Evolutionary conservation across 1,284 basidiomycete species (phyloP), one percentile per base, ranked within the genome.

Genomic region (Trichosporon faecale): DNA sequence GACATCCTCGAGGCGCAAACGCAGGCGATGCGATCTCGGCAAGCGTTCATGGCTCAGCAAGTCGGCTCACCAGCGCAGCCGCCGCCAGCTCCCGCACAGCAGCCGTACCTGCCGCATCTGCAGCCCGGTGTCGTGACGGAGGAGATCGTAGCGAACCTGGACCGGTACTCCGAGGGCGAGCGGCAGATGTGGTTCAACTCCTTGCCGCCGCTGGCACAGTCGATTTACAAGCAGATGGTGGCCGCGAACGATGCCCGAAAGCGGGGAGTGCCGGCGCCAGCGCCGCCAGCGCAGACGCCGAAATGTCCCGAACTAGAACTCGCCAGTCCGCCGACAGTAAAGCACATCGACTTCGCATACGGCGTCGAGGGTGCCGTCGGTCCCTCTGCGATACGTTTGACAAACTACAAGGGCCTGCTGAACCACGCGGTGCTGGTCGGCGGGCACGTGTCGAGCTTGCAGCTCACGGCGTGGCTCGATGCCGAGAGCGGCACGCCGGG

Each of bases 91-190:
- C 68, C 27, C 2, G 44, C 21, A 0, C 40, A 60, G 44, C 68
- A 44, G 16, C 18, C 71, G 6, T 80, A 75, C 70, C 75, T 79
- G 12, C 78, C 79, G 2, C 76, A 79, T 21, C 71, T 83, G 18
- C 81, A 80, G 0, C 76, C 72, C 14, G 79, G 80, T 11, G 74
- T 80, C 25, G 79, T 82, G 16, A 81, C 78, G 2, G 80, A 80
- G 55, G 80, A 82, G 40, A 74, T 83, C 8, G 82, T 82, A 0
- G 74, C 78, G 12, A 77, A 75, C 1, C 73, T 83, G 3, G 70
- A 74, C 25, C 75, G 78, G 66, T 83, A 83, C 68, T 78, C 80
- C 2, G 60, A 70, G 12, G 73, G 77, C 55, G 81, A 82, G 66
- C 79, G 79, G 71, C 75, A 78, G 68, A 75, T 76, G 1, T 83